These are phyloP conservation scores for Orbilia brochopaga DNA, from an alignment of 2,329 filamentous ascomycete genomes.

Conservation along the genomic window DNA sequence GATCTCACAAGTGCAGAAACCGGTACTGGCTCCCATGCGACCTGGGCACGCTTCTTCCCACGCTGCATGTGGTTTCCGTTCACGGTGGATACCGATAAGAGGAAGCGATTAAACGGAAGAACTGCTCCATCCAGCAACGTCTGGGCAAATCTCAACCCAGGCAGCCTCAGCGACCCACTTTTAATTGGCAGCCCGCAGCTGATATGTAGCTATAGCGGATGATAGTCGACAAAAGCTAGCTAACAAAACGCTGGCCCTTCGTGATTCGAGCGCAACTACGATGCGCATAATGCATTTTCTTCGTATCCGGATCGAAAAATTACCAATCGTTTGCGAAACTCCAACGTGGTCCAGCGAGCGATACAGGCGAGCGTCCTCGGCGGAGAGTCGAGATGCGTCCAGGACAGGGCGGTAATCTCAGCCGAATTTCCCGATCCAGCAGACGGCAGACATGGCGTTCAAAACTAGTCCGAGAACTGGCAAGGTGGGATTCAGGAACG, in stretches of 20 bases:
- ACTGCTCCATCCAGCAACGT: slow-evolving; percentile 18
- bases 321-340: neutral
- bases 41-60: slow-evolving; percentile 14
- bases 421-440: slow-evolving; percentile 38
- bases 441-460: slow-evolving; percentile 21
- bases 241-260: slow-evolving; percentile 34
- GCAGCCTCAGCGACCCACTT: slow-evolving; percentile 11
- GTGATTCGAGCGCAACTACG: slow-evolving; percentile 18
- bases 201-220: slow-evolving; percentile 13
- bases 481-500: slow-evolving; percentile 10
- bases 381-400: slow-evolving; percentile 7
- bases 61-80: slow-evolving; percentile 22
- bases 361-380: neutral
- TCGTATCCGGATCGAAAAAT: slow-evolving; percentile 17
- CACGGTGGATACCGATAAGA: neutral
- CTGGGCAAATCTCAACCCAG: neutral
- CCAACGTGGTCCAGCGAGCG: neutral
- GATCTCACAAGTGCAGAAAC: neutral
- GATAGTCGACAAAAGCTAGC: slow-evolving; percentile 19
- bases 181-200: slow-evolving; percentile 32
- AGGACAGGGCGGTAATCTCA: slow-evolving; percentile 27
- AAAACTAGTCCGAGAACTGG: neutral
- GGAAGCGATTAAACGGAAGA: slow-evolving; percentile 17
- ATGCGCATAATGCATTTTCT: slow-evolving; percentile 11
- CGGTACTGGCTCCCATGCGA: neutral